Conservation (phyloP, 108 stramenopile genomes). For the Nitzschia sp. region DNA sequence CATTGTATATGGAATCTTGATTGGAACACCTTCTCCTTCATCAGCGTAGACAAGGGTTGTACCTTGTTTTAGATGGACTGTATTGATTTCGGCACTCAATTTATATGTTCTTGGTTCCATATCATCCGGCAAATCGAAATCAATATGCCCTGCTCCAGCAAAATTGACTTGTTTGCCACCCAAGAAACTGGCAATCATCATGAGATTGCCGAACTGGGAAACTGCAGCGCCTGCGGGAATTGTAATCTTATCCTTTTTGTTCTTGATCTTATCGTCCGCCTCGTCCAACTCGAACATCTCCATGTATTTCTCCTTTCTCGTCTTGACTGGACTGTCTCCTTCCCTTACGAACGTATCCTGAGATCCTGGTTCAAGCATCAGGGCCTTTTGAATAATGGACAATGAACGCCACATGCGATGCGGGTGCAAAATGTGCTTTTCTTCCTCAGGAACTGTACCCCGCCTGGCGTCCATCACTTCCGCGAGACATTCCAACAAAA, state of each 20-base stretch:
- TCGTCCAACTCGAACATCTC: slow-evolving; percentile 16
- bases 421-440: slow-evolving; percentile 20
- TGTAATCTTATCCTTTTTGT: slow-evolving; percentile 11
- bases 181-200: slow-evolving; percentile 24
- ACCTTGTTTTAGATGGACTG: slow-evolving; percentile 36
- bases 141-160: slow-evolving; percentile 19
- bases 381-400: slow-evolving; percentile 27
- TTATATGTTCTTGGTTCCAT: slow-evolving; percentile 18
- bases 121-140: slow-evolving; percentile 24
- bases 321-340: slow-evolving; percentile 9
- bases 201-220: slow-evolving; percentile 16
- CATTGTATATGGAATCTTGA: slow-evolving; percentile 48
- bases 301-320: slow-evolving; percentile 16
- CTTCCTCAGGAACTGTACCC: slow-evolving; percentile 11
- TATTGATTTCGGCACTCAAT: slow-evolving; percentile 25
- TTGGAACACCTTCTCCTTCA: slow-evolving; percentile 10
- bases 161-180: slow-evolving; percentile 43
- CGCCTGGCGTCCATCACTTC: slow-evolving; percentile 21
- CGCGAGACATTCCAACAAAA: slow-evolving; percentile 20
- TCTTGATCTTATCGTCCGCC: slow-evolving; percentile 4
- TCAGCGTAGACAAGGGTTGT: slow-evolving; percentile 14
- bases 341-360: slow-evolving; percentile 13
- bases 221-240: slow-evolving; percentile 15
- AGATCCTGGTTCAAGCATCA: slow-evolving; percentile 9
- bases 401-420: slow-evolving; percentile 13